These are phyloP conservation scores for Penicillium sp. DNA, from an alignment of 2,329 filamentous ascomycete genomes.

Conservation along the genomic window DNA sequence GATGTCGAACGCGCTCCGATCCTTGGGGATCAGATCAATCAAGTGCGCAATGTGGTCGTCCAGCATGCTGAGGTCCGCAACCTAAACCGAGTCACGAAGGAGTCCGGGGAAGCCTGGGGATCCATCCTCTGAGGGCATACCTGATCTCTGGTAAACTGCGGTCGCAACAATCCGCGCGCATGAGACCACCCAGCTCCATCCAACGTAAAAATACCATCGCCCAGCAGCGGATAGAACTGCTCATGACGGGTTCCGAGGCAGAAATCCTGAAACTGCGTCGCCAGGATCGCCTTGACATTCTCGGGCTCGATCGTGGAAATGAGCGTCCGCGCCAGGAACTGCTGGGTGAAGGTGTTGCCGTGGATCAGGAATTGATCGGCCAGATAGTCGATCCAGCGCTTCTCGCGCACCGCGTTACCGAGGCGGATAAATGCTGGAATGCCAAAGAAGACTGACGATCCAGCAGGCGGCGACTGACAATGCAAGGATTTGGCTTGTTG, in stretches of 20 bases:
- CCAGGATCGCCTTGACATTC: constrained; percentile 82
- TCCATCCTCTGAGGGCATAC: constrained; percentile 49
- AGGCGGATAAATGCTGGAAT: constrained; percentile 27
- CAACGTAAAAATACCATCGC: constrained; percentile 60
- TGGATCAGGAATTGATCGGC: constrained; percentile 23
- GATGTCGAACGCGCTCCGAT: constrained; percentile 60
- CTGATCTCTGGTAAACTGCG: constrained; percentile 82
- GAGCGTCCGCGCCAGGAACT: constrained; percentile 19
- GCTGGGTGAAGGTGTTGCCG: constrained; percentile 28
- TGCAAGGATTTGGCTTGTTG: constrained; percentile 26
- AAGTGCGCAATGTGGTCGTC: constrained; percentile 73
- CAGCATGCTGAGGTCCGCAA: constrained; percentile 69
- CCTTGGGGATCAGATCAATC: constrained; percentile 58
- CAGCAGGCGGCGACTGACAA: constrained; percentile 23
- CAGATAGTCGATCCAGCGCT: constrained; percentile 32
- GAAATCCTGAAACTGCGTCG: constrained; percentile 78
- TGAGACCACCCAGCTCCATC: constrained; percentile 76
- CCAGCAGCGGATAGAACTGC: constrained; percentile 50
- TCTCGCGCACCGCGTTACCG: constrained; percentile 26
- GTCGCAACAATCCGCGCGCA: constrained; percentile 73
- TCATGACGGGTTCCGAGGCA: constrained; percentile 76
- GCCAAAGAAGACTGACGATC: constrained; percentile 21
- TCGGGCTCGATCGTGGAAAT: constrained; percentile 39
- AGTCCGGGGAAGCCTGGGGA: too few species aligned
- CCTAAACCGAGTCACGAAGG: constrained; percentile 12